Evolutionary conservation across 75 land plant genomes (phyloP).

Genomic region (Sequoiadendron giganteum): DNA sequence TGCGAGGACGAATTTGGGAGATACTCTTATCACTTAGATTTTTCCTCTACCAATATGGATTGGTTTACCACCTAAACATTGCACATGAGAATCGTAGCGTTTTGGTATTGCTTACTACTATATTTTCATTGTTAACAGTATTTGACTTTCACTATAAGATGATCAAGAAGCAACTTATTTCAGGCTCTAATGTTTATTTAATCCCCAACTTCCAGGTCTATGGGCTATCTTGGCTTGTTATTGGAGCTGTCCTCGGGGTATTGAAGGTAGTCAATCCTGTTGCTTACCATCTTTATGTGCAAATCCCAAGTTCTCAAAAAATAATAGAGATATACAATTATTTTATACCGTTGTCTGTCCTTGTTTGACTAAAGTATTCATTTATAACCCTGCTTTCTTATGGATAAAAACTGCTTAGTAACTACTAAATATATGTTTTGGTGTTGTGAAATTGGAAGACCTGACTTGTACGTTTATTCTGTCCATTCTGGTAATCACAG

Average conservation of each 20-base stretch:
- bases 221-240: slow-evolving; percentile 25
- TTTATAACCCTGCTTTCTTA: neutral
- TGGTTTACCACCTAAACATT: slow-evolving; percentile 71
- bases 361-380: neutral
- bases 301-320: neutral
- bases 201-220: slow-evolving; percentile 53
- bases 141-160: slow-evolving; percentile 5
- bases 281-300: neutral
- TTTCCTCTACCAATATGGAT: slow-evolving; percentile 74
- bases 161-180: neutral
- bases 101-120: slow-evolving; percentile 29
- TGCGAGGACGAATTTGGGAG: slow-evolving; percentile 58
- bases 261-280: slow-evolving; percentile 58
- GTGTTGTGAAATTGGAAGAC: neutral
- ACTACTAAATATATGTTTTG: neutral
- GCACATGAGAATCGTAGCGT: slow-evolving; percentile 30
- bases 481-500: slow-evolving; percentile 24
- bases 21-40: slow-evolving; percentile 66
- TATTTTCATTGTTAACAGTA: neutral
- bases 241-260: slow-evolving; percentile 41
- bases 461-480: neutral
- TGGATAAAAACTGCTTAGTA: neutral
- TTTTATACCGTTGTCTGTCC: neutral
- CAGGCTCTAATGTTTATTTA: neutral
- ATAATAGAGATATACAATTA: neutral